A percentile compares a stretch with the other conserved stretches of the same genome.
phyloP scores from a whole-genome alignment of 176 grass and related monocot species.

The Tillandsia leiboldiana region DNA sequence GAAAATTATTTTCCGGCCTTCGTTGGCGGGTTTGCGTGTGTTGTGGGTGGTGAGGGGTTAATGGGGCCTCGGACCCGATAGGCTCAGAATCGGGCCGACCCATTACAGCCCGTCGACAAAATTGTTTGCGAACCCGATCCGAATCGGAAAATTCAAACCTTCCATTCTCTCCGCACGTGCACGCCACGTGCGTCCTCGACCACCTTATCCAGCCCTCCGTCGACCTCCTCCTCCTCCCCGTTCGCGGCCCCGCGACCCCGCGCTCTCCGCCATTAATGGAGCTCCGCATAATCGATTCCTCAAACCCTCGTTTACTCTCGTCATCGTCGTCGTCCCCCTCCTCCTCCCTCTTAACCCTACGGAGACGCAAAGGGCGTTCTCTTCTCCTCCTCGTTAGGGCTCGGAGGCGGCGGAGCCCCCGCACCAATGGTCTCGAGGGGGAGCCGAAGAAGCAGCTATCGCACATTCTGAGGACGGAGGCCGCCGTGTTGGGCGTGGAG shows the following conservation, averaged over 20 bases:
- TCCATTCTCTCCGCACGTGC: too few relatives aligned
- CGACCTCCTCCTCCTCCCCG: not conserved
- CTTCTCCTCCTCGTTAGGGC: conserved; percentile 3
- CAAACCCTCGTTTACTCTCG: not conserved
- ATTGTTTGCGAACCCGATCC: too few relatives aligned
- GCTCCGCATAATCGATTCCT: not conserved
- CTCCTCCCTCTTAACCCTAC: not conserved
- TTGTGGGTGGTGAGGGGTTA: too few relatives aligned
- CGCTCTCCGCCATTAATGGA: not conserved
- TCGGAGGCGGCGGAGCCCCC: conserved; percentile 9
- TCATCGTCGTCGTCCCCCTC: not conserved
- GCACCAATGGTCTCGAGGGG: not conserved
- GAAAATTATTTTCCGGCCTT: too few relatives aligned
- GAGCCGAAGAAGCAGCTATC: conserved; percentile 35
- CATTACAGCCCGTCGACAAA: too few relatives aligned
- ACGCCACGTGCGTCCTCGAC: too few relatives aligned
- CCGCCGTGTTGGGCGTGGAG: conserved; percentile 48
- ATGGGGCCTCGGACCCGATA: too few relatives aligned
- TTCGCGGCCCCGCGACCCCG: not conserved
- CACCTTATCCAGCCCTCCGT: not conserved
- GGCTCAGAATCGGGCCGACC: too few relatives aligned
- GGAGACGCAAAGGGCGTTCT: not conserved
- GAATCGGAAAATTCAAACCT: too few relatives aligned
- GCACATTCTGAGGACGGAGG: conserved; percentile 61
- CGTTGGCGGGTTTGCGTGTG: too few relatives aligned